Evolutionary conservation across 148 eudicot species (phyloP).

Genomic region (Bassia scoparia): DNA sequence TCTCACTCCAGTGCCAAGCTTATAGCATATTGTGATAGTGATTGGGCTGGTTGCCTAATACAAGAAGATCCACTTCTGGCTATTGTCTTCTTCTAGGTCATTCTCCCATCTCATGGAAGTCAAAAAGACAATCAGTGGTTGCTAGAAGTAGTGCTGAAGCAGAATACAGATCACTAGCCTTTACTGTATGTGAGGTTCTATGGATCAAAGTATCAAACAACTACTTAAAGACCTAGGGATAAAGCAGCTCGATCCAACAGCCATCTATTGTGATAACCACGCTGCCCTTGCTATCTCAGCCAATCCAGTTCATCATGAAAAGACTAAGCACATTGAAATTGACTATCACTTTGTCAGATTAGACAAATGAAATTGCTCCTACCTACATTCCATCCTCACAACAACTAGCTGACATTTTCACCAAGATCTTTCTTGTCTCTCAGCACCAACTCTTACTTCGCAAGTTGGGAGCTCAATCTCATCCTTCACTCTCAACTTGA

Average conservation of each 20-base stretch:
- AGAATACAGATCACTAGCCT: background rate
- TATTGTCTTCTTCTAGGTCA: background rate
- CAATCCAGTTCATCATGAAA: background rate
- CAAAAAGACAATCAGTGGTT: background rate
- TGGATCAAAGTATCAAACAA: background rate
- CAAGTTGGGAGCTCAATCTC: background rate
- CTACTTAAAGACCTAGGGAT: background rate
- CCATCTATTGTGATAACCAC: background rate
- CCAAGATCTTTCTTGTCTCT: background rate
- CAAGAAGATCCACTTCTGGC: background rate
- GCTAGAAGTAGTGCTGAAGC: background rate
- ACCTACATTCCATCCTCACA: background rate
- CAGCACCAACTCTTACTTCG: background rate
- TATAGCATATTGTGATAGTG: background rate
- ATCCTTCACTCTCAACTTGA: background rate
- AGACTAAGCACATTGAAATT: too few relatives aligned
- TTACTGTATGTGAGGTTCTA: background rate
- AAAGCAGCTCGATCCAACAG: background rate
- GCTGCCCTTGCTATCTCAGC: background rate
- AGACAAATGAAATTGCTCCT: background rate
- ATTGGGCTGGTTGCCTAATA: background rate
- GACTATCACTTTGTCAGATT: background rate
- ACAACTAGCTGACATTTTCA: background rate
- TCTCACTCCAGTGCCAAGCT: background rate
- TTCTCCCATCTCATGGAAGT: constrained; percentile 2